Base-by-base conservation (phyloP, 2,329 filamentous ascomycete genomes). In the Dactylellina drechsleri region DNA sequence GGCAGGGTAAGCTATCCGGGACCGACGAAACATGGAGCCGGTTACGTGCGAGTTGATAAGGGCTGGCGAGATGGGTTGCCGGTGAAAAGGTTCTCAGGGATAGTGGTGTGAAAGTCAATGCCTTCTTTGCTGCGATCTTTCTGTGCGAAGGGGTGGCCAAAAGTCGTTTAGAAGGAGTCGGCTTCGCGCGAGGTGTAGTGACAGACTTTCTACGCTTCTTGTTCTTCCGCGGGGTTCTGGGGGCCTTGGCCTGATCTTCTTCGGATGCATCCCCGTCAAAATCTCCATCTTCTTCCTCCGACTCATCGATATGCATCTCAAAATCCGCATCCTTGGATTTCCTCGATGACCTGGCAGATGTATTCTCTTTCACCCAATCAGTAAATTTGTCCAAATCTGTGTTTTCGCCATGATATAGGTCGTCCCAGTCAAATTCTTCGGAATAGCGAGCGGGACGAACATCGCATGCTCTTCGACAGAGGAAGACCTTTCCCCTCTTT, bases 1-100 rank as follows among this genome's bases (percentile, higher is more conserved):
- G 90, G 80, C 95, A 98, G 8, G 95, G 95, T 4, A 99, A 86
- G 52, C 92, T 92, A 12, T 90, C 86, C 0, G 95, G 95, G 2
- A 99, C 93, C 0, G 95, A 92, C 0, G 96, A 95, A 28, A 99
- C 95, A 81, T 99, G 95, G 0, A 99, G 87, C 52, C 92, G 90
- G 28, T 89, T 93, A 18, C 96, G 89, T 56, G 95, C 96, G 74
- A 96, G 87, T 79, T 96, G 93, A 80, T 97, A 98, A 0, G 95
- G 95, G 0, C 95, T 96, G 1, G 90, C 88, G 50, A 92, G 87
- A 66, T 91, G 86, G 77, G 91, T 88, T 40, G 87, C 87, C 3
- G 92, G 91, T 0, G 92, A 92, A 2, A 99, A 86, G 18, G 91
- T 86, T 45, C 95, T 90, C 13, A 92, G 97, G 5, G 92, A 93